A percentile compares a stretch with the other conserved stretches of the same genome.
Conservation (phyloP, 2,329 filamentous ascomycete species). For the Aspergillus fischeri region DNA sequence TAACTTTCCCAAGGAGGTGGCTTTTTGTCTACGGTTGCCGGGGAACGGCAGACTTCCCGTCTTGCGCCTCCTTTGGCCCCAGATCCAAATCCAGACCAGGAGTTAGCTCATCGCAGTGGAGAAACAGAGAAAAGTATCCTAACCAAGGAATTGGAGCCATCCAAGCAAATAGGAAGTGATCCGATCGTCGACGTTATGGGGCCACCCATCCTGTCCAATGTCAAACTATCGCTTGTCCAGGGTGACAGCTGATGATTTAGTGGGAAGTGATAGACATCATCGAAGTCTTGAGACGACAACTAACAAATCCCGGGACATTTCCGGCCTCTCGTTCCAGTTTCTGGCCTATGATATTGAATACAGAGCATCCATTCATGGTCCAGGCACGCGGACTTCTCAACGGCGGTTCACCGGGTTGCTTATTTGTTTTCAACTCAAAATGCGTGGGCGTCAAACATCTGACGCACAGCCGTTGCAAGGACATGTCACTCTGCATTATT, state of each 20-base stretch:
- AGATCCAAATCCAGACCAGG: neutral
- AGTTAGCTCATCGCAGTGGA: slow-evolving; percentile 8
- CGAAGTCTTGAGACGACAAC: too few relatives aligned
- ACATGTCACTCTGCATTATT: slow-evolving; percentile 9
- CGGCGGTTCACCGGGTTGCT: neutral
- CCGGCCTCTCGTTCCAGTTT: neutral
- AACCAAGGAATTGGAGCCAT: neutral
- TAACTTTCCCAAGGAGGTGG: too few relatives aligned
- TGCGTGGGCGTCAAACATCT: slow-evolving; percentile 4
- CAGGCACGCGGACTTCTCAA: neutral
- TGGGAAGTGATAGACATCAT: too few relatives aligned
- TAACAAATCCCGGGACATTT: neutral
- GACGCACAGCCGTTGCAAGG: slow-evolving; percentile 19
- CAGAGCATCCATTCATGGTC: neutral
- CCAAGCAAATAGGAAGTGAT: neutral
- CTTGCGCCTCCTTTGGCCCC: slow-evolving; percentile 20
- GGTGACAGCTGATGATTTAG: neutral
- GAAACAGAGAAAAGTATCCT: neutral
- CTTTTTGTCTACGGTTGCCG: slow-evolving; percentile 2
- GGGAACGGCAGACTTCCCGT: slow-evolving; percentile 13
- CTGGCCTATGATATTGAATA: neutral
- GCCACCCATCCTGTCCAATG: neutral
- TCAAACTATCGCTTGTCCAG: neutral
- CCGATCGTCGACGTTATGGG: neutral
- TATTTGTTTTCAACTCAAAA: neutral